Evolutionary conservation across 176 grass and related monocot genomes (phyloP).

Genomic region (Avena eriantha): DNA sequence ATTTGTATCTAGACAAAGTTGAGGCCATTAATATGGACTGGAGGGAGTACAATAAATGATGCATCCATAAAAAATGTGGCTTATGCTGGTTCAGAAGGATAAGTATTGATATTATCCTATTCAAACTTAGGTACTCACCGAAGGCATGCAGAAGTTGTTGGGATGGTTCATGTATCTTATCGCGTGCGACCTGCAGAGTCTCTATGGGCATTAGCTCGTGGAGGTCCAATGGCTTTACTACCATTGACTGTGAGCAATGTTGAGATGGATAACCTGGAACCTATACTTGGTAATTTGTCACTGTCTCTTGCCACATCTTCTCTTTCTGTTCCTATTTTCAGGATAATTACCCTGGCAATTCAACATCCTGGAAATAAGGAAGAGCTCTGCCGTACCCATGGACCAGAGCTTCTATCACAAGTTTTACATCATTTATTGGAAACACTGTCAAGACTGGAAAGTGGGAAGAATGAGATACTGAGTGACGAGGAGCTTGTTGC

Average conservation of each 20-base stretch:
- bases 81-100: slow-evolving; percentile 31
- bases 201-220: slow-evolving; percentile 90
- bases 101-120: slow-evolving; percentile 52
- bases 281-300: slow-evolving; percentile 72
- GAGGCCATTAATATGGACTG: too few species aligned
- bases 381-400: slow-evolving; percentile 72
- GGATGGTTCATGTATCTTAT: slow-evolving; percentile 81
- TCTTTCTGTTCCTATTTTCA: slow-evolving; percentile 92
- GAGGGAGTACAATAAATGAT: neutral
- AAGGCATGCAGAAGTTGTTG: slow-evolving; percentile 91
- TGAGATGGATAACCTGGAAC: slow-evolving; percentile 90
- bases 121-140: slow-evolving; percentile 82
- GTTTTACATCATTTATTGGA: slow-evolving; percentile 73
- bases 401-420: slow-evolving; percentile 77
- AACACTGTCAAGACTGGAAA: slow-evolving; percentile 67
- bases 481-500: slow-evolving; percentile 77
- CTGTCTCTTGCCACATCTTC: slow-evolving; percentile 73
- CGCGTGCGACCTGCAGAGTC: slow-evolving; percentile 81
- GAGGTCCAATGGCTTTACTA: slow-evolving; percentile 93
- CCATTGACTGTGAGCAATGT: slow-evolving; percentile 90
- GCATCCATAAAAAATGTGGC: neutral
- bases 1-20: too few species aligned
- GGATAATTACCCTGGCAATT: slow-evolving; percentile 85
- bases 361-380: slow-evolving; percentile 84
- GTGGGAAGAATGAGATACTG: slow-evolving; percentile 58